Conservation (phyloP, 1,284 basidiomycete genomes). For the Waitea zeae region DNA sequence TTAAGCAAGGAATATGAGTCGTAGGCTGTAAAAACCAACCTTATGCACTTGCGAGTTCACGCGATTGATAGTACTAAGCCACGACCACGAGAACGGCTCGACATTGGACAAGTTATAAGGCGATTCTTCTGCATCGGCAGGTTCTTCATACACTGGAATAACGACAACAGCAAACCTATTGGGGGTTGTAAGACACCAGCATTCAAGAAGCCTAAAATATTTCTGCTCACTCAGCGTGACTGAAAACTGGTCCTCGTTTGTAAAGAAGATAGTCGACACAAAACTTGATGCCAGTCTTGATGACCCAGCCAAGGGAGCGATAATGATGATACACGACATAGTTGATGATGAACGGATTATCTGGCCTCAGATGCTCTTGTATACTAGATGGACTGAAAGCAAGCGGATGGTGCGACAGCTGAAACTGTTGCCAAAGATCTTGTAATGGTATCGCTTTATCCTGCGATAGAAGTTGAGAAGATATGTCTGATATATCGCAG, state of each 20-base stretch:
- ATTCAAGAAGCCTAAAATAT: background rate
- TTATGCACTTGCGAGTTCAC: slow-evolving; percentile 97
- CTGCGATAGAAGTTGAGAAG: slow-evolving; percentile 15
- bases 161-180: slow-evolving; percentile 78
- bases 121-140: slow-evolving; percentile 45
- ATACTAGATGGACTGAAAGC: slow-evolving; percentile 13
- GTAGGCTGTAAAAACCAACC: slow-evolving; percentile 21
- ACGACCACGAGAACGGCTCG: slow-evolving; percentile 79
- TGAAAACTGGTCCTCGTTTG: slow-evolving; percentile 87
- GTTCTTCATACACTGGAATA: slow-evolving; percentile 80
- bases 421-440: slow-evolving; percentile 45
- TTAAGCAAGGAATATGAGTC: slow-evolving; percentile 1
- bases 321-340: slow-evolving; percentile 94
- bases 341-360: slow-evolving; percentile 87
- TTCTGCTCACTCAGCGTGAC: slow-evolving; percentile 81
- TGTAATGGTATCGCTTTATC: slow-evolving; percentile 30
- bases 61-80: slow-evolving; percentile 93
- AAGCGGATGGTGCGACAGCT: slow-evolving; percentile 20
- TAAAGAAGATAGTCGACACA: slow-evolving; percentile 93
- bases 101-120: slow-evolving; percentile 44
- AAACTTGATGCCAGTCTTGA: slow-evolving; percentile 94
- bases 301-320: slow-evolving; percentile 94
- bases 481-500: slow-evolving; percentile 2
- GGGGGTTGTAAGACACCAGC: background rate
- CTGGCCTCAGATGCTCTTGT: slow-evolving; percentile 28